Conservation (phyloP, 2,329 filamentous ascomycete genomes). For the Hypoxylon rubiginosum region DNA sequence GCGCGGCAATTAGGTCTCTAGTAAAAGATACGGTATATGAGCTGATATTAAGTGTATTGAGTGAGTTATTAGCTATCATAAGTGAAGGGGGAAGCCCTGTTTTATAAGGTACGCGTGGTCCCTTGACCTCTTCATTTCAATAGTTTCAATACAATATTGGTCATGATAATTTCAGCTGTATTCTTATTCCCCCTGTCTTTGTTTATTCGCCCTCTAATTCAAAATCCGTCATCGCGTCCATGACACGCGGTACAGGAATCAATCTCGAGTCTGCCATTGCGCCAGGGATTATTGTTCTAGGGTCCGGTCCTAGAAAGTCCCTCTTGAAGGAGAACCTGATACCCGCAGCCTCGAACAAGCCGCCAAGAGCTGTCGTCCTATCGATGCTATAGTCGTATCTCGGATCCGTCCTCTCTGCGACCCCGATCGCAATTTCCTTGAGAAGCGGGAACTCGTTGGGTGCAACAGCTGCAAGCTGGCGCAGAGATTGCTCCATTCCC, state of each 20-base stretch:
- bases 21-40: too few species aligned
- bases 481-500: background rate
- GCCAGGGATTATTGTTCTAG: slow-evolving; percentile 4
- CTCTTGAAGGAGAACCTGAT: slow-evolving; percentile 2
- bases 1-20: too few species aligned
- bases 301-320: slow-evolving; percentile 6
- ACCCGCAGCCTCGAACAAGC: background rate
- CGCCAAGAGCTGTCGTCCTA: background rate
- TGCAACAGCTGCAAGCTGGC: background rate
- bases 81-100: too few species aligned
- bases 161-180: background rate
- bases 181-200: background rate
- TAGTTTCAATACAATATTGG: too few species aligned
- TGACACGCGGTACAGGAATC: background rate
- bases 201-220: background rate
- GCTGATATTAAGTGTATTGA: too few species aligned
- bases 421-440: background rate
- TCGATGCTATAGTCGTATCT: background rate
- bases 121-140: too few species aligned
- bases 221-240: slow-evolving; percentile 1
- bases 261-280: background rate
- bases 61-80: too few species aligned
- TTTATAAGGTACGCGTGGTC: too few species aligned
- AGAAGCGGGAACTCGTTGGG: background rate
- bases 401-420: background rate